A percentile compares a stretch with the other conserved stretches of the same genome.
phyloP scores from a whole-genome alignment of 306 rosid species.

The Elaeagnus macrophylla region DNA sequence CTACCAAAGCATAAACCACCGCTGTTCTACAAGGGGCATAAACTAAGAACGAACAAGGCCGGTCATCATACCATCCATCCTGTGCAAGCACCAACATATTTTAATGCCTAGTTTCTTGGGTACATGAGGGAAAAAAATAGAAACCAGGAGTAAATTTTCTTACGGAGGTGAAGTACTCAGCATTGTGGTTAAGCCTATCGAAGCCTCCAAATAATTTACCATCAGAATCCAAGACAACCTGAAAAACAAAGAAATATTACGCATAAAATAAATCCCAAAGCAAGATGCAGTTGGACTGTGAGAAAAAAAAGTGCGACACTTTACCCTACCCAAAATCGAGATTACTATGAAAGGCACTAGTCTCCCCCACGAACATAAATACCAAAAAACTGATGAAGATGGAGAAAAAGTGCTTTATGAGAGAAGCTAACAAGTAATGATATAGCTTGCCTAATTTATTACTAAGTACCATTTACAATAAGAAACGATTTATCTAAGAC shows the following conservation, averaged over 20 bases:
- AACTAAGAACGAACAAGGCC: slow-evolving; percentile 71
- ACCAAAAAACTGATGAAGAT: too few relatives aligned
- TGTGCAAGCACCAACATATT: slow-evolving; percentile 27
- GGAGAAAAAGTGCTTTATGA: too few relatives aligned
- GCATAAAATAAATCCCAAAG: not conserved
- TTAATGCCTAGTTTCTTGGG: slow-evolving; percentile 3
- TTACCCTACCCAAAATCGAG: too few relatives aligned
- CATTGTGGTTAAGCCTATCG: slow-evolving; percentile 49
- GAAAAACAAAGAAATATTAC: slow-evolving; percentile 10
- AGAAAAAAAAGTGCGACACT: too few relatives aligned
- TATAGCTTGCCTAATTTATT: too few relatives aligned
- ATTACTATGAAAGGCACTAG: too few relatives aligned
- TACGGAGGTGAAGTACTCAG: slow-evolving; percentile 66
- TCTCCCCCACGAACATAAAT: too few relatives aligned
- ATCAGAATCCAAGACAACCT: slow-evolving; percentile 93
- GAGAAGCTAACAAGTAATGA: too few relatives aligned
- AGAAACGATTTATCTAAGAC: too few relatives aligned
- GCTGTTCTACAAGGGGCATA: slow-evolving; percentile 81
- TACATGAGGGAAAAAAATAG: not conserved
- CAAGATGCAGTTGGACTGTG: too few relatives aligned
- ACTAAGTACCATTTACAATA: too few relatives aligned
- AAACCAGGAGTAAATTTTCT: slow-evolving; percentile 17
- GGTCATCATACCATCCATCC: slow-evolving; percentile 60
- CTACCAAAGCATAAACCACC: slow-evolving; percentile 57
- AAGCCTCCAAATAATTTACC: slow-evolving; percentile 63